Evolutionary conservation across 768 basidiomycete genomes (phyloP).

Genomic region (Lentinula lateritia): DNA sequence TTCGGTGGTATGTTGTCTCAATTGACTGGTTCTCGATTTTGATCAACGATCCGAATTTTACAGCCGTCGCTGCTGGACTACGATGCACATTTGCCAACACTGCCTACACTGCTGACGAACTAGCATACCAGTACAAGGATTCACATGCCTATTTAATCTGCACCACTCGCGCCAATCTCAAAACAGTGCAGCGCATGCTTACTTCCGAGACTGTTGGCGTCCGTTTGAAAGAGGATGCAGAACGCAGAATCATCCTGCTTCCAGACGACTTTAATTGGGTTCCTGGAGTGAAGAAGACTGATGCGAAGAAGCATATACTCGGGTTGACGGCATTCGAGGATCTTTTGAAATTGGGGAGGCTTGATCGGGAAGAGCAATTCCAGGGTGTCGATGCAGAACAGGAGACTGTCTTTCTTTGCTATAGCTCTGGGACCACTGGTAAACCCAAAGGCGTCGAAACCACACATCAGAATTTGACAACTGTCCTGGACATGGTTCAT

Average conservation of each 20-base stretch:
- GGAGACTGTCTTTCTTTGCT: slow-evolving; percentile 64
- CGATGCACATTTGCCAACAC: slow-evolving; percentile 50
- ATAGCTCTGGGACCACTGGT: slow-evolving; percentile 63
- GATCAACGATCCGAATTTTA: not conserved
- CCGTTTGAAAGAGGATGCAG: slow-evolving; percentile 39
- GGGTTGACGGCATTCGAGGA: slow-evolving; percentile 37
- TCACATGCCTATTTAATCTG: slow-evolving; percentile 61
- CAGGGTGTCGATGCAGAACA: slow-evolving; percentile 39
- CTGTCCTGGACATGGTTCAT: slow-evolving; percentile 47
- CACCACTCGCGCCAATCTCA: slow-evolving; percentile 55
- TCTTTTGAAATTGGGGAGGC: slow-evolving; percentile 44
- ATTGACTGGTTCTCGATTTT: too few species aligned
- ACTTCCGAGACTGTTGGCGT: slow-evolving; percentile 11
- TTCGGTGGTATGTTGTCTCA: slow-evolving; percentile 18
- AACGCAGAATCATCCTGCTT: slow-evolving; percentile 52
- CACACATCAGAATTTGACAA: slow-evolving; percentile 63
- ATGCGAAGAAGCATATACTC: slow-evolving; percentile 18
- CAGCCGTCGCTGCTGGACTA: slow-evolving; percentile 44
- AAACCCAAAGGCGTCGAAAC: slow-evolving; percentile 66
- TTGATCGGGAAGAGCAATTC: slow-evolving; percentile 50
- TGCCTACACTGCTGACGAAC: slow-evolving; percentile 45
- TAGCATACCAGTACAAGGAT: slow-evolving; percentile 59
- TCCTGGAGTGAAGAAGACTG: slow-evolving; percentile 27
- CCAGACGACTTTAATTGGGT: slow-evolving; percentile 42
- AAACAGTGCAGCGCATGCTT: slow-evolving; percentile 54